phyloP scores from a whole-genome alignment of 208 protist species.

The Borovskyia barvae region DNA sequence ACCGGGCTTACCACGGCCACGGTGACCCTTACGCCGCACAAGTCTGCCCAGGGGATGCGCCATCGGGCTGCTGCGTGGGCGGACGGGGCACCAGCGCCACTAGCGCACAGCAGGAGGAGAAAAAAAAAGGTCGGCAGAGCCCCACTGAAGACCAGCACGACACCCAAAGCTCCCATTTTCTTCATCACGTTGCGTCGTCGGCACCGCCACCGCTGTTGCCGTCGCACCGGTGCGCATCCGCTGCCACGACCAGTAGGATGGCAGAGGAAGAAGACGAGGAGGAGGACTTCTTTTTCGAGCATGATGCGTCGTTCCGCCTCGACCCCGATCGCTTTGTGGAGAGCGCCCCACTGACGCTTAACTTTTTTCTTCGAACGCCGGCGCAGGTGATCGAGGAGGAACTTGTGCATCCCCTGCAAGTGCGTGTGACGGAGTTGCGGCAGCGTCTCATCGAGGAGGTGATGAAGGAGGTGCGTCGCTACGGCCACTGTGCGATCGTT shows the following conservation, averaged over 20 bases:
- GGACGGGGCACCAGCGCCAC: not conserved
- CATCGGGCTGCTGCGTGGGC: too few species aligned
- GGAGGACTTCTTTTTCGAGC: constrained; percentile 45
- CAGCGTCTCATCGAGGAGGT: constrained; percentile 19
- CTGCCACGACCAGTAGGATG: too few species aligned
- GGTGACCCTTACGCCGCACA: too few species aligned
- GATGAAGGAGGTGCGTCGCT: constrained; percentile 11
- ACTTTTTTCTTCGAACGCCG: constrained; percentile 37
- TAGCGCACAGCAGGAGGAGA: not conserved
- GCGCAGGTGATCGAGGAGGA: constrained; percentile 22
- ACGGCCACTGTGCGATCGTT: constrained; percentile 8
- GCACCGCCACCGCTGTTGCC: too few species aligned
- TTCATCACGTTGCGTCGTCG: too few species aligned
- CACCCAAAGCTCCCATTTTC: not conserved
- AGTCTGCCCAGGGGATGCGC: too few species aligned
- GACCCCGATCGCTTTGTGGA: constrained; percentile 43
- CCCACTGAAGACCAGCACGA: not conserved
- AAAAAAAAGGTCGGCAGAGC: not conserved
- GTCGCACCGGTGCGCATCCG: too few species aligned
- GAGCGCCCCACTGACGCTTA: constrained; percentile 32
- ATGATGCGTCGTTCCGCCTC: constrained; percentile 31
- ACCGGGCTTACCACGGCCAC: not conserved
- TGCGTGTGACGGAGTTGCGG: constrained; percentile 11
- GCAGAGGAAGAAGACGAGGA: too few species aligned
- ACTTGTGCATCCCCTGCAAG: constrained; percentile 28